Conservation (phyloP, 768 basidiomycete genomes). For the Mycena alexandri region DNA sequence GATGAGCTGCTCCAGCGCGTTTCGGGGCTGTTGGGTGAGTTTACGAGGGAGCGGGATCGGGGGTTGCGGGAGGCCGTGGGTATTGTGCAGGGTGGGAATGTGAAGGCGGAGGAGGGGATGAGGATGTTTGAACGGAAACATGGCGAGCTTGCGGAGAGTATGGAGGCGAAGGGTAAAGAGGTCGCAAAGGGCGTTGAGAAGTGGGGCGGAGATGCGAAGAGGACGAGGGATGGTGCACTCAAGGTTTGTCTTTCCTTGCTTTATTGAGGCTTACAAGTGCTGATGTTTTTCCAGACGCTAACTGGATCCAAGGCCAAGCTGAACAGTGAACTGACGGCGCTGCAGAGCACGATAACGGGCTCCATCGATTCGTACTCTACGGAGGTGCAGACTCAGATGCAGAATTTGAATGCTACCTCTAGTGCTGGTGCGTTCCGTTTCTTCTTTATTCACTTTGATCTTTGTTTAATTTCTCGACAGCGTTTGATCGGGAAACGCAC, state of each 20-base stretch:
- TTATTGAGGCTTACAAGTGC: slow-evolving; percentile 4
- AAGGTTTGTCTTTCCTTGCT: slow-evolving; percentile 57
- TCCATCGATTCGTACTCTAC: slow-evolving; percentile 65
- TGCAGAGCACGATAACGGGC: slow-evolving; percentile 58
- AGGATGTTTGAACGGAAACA: slow-evolving; percentile 63
- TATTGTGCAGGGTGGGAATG: slow-evolving; percentile 67
- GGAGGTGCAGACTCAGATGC: slow-evolving; percentile 63
- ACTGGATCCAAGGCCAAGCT: slow-evolving; percentile 55
- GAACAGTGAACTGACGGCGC: slow-evolving; percentile 55
- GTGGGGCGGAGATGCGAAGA: slow-evolving; percentile 63
- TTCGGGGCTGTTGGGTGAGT: slow-evolving; percentile 78
- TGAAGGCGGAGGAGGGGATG: slow-evolving; percentile 64
- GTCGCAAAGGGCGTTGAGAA: slow-evolving; percentile 58
- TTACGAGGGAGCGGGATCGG: slow-evolving; percentile 75
- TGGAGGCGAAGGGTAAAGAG: slow-evolving; percentile 57
- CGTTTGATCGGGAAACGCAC: slow-evolving; percentile 70
- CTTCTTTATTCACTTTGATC: background rate
- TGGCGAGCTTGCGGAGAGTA: slow-evolving; percentile 56
- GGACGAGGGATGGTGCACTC: slow-evolving; percentile 67
- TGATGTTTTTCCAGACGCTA: slow-evolving; percentile 52
- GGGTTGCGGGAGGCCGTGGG: slow-evolving; percentile 71
- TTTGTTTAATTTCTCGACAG: slow-evolving; percentile 48
- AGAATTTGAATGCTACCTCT: slow-evolving; percentile 58
- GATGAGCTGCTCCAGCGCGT: slow-evolving; percentile 83
- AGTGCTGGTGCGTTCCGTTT: slow-evolving; percentile 54